Evolutionary conservation across 352 stramenopile species (phyloP).

Genomic region (Pythium sukuiense): DNA sequence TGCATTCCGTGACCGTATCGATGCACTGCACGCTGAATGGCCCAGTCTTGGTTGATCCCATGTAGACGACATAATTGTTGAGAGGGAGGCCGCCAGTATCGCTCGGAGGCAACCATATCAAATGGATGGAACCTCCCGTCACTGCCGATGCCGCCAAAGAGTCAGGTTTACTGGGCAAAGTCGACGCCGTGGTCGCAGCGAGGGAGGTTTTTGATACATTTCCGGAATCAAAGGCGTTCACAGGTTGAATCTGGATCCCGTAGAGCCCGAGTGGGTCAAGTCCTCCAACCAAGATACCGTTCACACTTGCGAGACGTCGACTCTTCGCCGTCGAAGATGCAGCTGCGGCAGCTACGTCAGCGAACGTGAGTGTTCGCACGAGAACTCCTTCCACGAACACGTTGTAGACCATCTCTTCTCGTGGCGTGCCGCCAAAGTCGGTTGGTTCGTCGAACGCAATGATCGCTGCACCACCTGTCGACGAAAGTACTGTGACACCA

Average conservation of each 20-base stretch:
- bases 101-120: constrained; percentile 40
- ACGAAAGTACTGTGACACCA: constrained; percentile 23
- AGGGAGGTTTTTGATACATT: constrained; percentile 30
- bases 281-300: constrained; percentile 35
- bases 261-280: constrained; percentile 59
- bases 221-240: constrained; percentile 31
- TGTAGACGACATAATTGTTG: constrained; percentile 35
- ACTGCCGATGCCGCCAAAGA: constrained; percentile 14
- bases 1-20: constrained; percentile 29
- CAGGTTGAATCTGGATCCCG: constrained; percentile 43
- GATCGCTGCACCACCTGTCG: constrained; percentile 45
- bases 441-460: constrained; percentile 56
- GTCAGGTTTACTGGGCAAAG: constrained; percentile 33
- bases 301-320: constrained; percentile 23
- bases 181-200: constrained; percentile 34
- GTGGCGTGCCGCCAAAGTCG: constrained; percentile 45
- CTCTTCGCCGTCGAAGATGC: neutral
- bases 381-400: constrained; percentile 46
- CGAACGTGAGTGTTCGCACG: constrained; percentile 42
- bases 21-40: constrained; percentile 30
- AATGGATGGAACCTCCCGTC: constrained; percentile 39
- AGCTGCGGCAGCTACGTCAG: constrained; percentile 16
- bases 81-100: constrained; percentile 53
- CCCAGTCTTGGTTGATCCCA: constrained; percentile 20
- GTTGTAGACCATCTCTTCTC: constrained; percentile 43